Percentiles rank a stretch among this genome's conserved stretches.
Conservation (phyloP, 176 grass and related monocot species). For the Triticum turgidum region DNA sequence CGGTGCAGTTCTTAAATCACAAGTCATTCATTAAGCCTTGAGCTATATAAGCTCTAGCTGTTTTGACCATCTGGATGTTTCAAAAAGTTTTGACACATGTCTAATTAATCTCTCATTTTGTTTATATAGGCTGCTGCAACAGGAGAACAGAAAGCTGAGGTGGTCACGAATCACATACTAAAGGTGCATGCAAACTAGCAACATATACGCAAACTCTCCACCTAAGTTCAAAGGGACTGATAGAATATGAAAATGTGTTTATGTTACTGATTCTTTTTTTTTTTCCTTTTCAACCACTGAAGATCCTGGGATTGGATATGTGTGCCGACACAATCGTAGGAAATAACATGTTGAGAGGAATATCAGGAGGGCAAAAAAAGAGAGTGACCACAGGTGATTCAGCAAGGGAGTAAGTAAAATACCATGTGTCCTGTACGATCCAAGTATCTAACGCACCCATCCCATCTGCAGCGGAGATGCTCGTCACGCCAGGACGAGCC, state of each 20-base stretch:
- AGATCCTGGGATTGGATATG: constrained; percentile 87
- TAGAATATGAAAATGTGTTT: not conserved
- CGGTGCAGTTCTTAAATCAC: not conserved
- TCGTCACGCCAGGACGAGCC: constrained; percentile 79
- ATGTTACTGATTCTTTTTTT: not conserved
- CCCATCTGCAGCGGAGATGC: constrained; percentile 71
- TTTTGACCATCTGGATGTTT: not conserved
- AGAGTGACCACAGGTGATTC: constrained; percentile 84
- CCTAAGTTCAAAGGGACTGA: not conserved
- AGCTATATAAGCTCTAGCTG: not conserved
- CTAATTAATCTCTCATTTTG: not conserved
- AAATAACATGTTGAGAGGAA: constrained; percentile 83
- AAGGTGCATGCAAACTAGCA: constrained; percentile 46
- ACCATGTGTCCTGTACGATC: not conserved
- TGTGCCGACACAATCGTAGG: constrained; percentile 89
- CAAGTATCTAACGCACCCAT: not conserved
- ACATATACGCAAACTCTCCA: not conserved
- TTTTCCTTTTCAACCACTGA: not conserved
- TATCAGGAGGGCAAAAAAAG: constrained; percentile 88
- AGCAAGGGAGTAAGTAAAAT: constrained; percentile 24
- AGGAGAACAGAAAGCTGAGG: constrained; percentile 59
- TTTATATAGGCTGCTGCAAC: constrained; percentile 56
- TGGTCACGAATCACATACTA: constrained; percentile 82
- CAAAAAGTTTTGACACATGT: not conserved
- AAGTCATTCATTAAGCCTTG: not conserved